Percentiles rank a stretch among this genome's conserved stretches.
Evolutionary conservation across 2,329 filamentous ascomycete genomes (phyloP).

Genomic region (Monilinia fructigena): DNA sequence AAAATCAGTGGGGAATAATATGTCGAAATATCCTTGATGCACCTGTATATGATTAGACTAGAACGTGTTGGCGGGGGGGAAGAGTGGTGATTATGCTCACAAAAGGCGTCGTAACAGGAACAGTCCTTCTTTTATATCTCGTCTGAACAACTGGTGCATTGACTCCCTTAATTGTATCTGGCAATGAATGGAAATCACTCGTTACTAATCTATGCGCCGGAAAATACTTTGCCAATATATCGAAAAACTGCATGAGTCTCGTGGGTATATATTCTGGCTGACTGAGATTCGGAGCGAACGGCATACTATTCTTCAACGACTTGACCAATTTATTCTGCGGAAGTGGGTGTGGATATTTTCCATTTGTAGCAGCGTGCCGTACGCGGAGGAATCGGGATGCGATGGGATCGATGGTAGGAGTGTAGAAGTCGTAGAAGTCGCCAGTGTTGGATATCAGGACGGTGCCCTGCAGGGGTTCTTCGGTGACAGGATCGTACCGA

Average conservation of each 20-base stretch:
- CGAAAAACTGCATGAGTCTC: constrained; percentile 93
- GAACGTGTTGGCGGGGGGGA: neutral
- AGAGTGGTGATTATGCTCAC: constrained; percentile 52
- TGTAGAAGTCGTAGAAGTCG: constrained; percentile 95
- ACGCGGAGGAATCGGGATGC: constrained; percentile 80
- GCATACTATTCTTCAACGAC: constrained; percentile 61
- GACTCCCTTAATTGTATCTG: constrained; percentile 76
- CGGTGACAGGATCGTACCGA: constrained; percentile 81
- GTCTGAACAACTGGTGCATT: constrained; percentile 98
- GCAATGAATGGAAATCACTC: constrained; percentile 85
- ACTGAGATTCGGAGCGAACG: constrained; percentile 74
- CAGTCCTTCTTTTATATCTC: constrained; percentile 79
- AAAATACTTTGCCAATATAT: constrained; percentile 83
- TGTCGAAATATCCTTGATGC: constrained; percentile 98
- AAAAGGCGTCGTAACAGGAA: constrained; percentile 85
- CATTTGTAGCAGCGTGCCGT: constrained; percentile 71
- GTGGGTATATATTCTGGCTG: constrained; percentile 92
- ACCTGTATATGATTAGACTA: constrained; percentile 55
- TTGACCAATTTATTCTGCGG: constrained; percentile 57
- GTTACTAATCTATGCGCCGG: constrained; percentile 85
- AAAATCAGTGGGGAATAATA: constrained; percentile 97
- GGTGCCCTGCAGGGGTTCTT: constrained; percentile 80
- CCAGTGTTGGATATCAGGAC: constrained; percentile 82
- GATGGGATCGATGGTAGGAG: constrained; percentile 74
- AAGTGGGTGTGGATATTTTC: constrained; percentile 59